Percentiles rank a stretch among this genome's conserved stretches.
These are phyloP conservation scores for Aspergillus persii DNA, from an alignment of 2,329 filamentous ascomycete species.

Conservation along the genomic window DNA sequence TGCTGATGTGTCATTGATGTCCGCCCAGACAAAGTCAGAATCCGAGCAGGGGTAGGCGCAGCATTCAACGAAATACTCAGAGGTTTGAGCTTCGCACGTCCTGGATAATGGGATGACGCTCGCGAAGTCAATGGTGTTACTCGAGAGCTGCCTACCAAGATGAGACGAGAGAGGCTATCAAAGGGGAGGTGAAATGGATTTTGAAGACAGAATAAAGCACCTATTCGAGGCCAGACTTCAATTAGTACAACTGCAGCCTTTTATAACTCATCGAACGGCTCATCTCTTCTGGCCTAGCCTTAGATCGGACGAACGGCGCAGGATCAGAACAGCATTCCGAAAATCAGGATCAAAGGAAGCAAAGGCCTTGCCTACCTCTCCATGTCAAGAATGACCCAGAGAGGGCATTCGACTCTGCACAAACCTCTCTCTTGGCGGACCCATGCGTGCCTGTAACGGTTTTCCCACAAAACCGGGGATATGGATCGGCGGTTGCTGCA, in stretches of 20 bases:
- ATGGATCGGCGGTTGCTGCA: background rate
- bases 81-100: background rate
- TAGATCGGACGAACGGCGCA: background rate
- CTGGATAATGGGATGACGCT: background rate
- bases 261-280: background rate
- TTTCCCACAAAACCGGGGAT: background rate
- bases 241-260: background rate
- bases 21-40: background rate
- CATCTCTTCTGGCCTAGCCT: background rate
- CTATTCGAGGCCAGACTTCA: background rate
- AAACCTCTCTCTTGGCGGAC: background rate
- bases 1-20: background rate
- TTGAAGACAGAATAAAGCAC: background rate
- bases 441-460: background rate
- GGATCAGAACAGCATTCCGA: background rate
- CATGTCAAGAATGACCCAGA: background rate
- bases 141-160: background rate
- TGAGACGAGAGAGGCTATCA: background rate
- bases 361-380: background rate
- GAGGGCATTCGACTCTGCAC: background rate
- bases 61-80: background rate
- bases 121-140: background rate
- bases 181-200: background rate
- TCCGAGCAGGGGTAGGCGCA: background rate
- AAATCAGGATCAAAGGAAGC: background rate